Evolutionary conservation across 495 filamentous ascomycete species (phyloP).

Genomic region (Annulohypoxylon nitens): DNA sequence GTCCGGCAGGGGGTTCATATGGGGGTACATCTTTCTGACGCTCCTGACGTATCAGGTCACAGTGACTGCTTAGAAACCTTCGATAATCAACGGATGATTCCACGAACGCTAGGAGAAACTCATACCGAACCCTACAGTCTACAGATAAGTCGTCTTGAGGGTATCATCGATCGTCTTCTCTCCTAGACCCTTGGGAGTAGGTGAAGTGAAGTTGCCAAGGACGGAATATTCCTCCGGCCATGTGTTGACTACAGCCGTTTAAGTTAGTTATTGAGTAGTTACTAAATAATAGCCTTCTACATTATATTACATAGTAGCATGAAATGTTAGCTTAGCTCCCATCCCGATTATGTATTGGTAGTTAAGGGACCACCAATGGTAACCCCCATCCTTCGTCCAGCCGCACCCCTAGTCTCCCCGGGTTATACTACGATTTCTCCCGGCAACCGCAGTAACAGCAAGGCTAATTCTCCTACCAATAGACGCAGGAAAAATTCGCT

Average conservation of each 20-base stretch:
- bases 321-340: background rate
- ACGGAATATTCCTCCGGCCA: slow-evolving; percentile 16
- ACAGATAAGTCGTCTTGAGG: background rate
- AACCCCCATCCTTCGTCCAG: slow-evolving; percentile 11
- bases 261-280: background rate
- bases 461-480: slow-evolving; percentile 34
- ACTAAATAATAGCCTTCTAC: background rate
- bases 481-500: slow-evolving; percentile 19
- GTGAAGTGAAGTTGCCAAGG: slow-evolving; percentile 13
- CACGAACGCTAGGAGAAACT: background rate
- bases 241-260: slow-evolving; percentile 7
- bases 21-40: slow-evolving; percentile 4
- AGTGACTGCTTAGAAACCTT: slow-evolving; percentile 6
- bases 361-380: background rate
- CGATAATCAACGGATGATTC: slow-evolving; percentile 11
- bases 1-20: slow-evolving; percentile 9
- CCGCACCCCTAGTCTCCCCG: slow-evolving; percentile 16
- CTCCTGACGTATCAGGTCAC: slow-evolving; percentile 18
- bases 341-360: background rate
- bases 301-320: slow-evolving; percentile 1
- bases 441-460: slow-evolving; percentile 29
- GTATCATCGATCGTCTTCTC: slow-evolving; percentile 11
- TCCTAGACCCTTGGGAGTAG: slow-evolving; percentile 4
- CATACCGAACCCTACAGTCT: background rate
- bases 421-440: slow-evolving; percentile 30